Conservation (phyloP, 2,329 filamentous ascomycete species). For the Hypoxylon sp. region DNA sequence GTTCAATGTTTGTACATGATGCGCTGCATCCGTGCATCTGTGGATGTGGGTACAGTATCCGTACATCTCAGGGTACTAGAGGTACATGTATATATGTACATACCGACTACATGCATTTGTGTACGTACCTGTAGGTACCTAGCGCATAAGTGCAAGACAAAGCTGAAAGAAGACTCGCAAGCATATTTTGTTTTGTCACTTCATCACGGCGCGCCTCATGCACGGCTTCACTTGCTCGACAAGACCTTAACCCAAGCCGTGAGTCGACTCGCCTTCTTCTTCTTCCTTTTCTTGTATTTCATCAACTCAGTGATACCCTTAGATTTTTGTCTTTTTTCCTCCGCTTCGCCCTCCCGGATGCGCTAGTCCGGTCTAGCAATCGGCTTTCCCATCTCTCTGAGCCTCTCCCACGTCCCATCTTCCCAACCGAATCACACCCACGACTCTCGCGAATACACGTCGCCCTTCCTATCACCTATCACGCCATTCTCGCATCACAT, state of each 20-base stretch:
- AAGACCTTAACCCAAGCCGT: constrained; percentile 13
- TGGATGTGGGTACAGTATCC: no score
- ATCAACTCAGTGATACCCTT: constrained; percentile 30
- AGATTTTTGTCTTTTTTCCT: constrained; percentile 9
- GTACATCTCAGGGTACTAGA: no score
- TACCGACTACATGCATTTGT: no score
- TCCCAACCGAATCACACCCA: not conserved
- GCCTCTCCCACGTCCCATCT: not conserved
- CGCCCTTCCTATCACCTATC: not conserved
- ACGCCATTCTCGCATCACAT: not conserved
- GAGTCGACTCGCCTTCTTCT: not conserved
- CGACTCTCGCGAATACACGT: not conserved
- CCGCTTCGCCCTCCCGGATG: not conserved
- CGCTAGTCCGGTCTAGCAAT: constrained; percentile 13
- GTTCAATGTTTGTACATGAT: no score
- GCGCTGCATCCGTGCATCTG: no score
- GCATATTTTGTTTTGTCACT: not conserved
- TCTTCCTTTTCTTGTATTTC: constrained; percentile 28
- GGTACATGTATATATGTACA: no score
- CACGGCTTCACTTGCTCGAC: constrained; percentile 1
- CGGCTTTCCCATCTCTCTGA: constrained; percentile 14
- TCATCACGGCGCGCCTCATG: constrained; percentile 5
- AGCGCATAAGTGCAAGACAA: not conserved
- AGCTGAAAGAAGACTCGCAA: not conserved
- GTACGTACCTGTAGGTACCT: not conserved